Evolutionary conservation across 371 early-diverging fungal genomes (phyloP).

Genomic region (Nosema muscidifuracis): DNA sequence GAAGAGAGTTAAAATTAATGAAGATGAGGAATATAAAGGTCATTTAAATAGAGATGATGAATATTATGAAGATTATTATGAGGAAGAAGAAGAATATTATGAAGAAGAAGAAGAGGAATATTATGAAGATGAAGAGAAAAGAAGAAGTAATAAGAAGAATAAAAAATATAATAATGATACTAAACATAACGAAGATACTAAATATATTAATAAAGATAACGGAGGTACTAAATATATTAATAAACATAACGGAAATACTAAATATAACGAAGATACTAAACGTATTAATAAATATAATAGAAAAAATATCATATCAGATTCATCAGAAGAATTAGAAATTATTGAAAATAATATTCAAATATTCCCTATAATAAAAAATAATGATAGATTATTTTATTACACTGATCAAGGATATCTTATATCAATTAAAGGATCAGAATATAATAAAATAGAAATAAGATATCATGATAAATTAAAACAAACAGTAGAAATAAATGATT

Average conservation of each 20-base stretch:
- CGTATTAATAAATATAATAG: no score
- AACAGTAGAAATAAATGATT: conserved; percentile 14
- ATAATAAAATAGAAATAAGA: conserved; percentile 18
- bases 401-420: conserved; percentile 18
- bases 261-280: no score
- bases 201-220: not conserved
- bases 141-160: no score
- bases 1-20: conserved; percentile 16
- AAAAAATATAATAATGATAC: not conserved
- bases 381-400: conserved; percentile 12
- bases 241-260: no score
- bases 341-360: not conserved
- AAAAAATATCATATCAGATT: not conserved
- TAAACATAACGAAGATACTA: no score
- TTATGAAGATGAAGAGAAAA: not conserved
- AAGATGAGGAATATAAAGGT: conserved; percentile 8
- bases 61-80: not conserved
- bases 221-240: no score
- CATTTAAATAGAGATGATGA: not conserved
- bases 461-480: conserved; percentile 20
- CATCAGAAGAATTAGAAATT: not conserved
- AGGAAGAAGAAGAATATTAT: not conserved
- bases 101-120: not conserved
- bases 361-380: not conserved
- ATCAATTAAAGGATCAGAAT: not conserved